Conservation (phyloP, 495 filamentous ascomycete species). For the Tetracladium marchalianum region DNA sequence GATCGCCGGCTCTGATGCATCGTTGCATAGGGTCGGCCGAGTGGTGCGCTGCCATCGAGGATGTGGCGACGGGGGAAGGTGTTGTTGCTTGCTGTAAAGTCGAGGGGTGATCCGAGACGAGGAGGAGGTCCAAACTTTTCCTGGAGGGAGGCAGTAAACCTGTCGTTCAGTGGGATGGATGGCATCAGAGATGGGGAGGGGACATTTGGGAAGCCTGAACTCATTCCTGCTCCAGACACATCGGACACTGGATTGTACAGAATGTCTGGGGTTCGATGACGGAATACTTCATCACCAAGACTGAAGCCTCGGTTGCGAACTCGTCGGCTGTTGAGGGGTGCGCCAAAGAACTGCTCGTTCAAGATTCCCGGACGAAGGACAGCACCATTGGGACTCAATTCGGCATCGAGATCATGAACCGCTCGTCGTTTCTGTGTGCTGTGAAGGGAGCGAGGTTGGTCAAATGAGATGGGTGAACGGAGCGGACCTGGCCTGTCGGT, state of each 20-base stretch:
- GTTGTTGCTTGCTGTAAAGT: slow-evolving; percentile 29
- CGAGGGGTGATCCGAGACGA: slow-evolving; percentile 39
- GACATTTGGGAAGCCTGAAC: slow-evolving; percentile 5
- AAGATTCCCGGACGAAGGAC: slow-evolving; percentile 39
- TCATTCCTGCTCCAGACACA: slow-evolving; percentile 9
- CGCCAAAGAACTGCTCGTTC: slow-evolving; percentile 34
- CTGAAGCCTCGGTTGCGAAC: slow-evolving; percentile 49
- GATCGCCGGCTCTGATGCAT: slow-evolving; percentile 21
- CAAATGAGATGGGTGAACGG: slow-evolving; percentile 36
- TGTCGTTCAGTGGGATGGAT: neutral
- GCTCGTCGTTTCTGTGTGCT: slow-evolving; percentile 42
- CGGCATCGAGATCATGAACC: slow-evolving; percentile 33
- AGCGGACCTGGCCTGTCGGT: slow-evolving; percentile 32
- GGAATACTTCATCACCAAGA: slow-evolving; percentile 34
- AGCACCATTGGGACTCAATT: slow-evolving; percentile 34
- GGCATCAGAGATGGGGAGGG: slow-evolving; percentile 8
- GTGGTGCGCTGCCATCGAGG: slow-evolving; percentile 28
- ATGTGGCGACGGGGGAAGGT: slow-evolving; percentile 39
- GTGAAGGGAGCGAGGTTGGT: slow-evolving; percentile 34
- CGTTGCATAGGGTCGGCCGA: slow-evolving; percentile 24
- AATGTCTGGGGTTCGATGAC: slow-evolving; percentile 1
- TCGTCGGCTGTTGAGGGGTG: slow-evolving; percentile 28
- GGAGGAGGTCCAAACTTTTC: slow-evolving; percentile 17
- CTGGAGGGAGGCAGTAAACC: slow-evolving; percentile 15
- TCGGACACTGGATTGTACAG: slow-evolving; percentile 4